phyloP scores from a whole-genome alignment of 179 eudicot species.

The Silene vulgaris region DNA sequence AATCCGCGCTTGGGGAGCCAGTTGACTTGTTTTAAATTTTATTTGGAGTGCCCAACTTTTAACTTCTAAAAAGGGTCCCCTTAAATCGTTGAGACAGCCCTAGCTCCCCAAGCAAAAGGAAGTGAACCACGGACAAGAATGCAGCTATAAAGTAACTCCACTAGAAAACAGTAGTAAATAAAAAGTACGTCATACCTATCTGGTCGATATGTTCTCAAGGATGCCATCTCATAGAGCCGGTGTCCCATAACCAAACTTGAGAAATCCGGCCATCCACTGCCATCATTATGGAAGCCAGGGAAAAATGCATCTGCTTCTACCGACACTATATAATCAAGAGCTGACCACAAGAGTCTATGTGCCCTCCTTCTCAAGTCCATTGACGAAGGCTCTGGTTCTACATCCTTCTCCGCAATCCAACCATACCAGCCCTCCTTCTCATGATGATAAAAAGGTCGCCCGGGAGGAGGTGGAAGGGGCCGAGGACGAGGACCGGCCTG shows the following conservation, averaged over 20 bases:
- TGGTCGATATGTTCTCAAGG: slow-evolving; percentile 81
- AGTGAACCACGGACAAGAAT: background rate
- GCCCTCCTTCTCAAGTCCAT: slow-evolving; percentile 57
- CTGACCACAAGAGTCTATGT: slow-evolving; percentile 81
- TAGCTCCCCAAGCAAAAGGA: background rate
- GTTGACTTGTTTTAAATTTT: background rate
- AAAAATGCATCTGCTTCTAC: slow-evolving; percentile 91
- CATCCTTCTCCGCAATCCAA: slow-evolving; percentile 78
- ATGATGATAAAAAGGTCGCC: slow-evolving; percentile 71
- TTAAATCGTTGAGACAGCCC: background rate
- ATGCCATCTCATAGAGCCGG: slow-evolving; percentile 72
- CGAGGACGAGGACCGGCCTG: slow-evolving; percentile 96
- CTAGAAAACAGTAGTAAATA: background rate
- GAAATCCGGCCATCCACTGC: slow-evolving; percentile 87
- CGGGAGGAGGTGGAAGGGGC: slow-evolving; percentile 98
- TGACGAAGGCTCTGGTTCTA: slow-evolving; percentile 68
- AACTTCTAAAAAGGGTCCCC: background rate
- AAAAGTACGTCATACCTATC: slow-evolving; percentile 50
- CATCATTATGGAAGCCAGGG: slow-evolving; percentile 90
- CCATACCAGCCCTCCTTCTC: slow-evolving; percentile 99
- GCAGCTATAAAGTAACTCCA: background rate
- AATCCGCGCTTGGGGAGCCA: no score
- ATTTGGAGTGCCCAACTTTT: background rate
- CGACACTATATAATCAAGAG: slow-evolving; percentile 91
- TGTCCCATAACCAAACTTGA: slow-evolving; percentile 95